Evolutionary conservation across 805 yeast genomes (phyloP), one percentile per base, ranked within the genome.

Genomic region (Teunomyces funiuensis): DNA sequence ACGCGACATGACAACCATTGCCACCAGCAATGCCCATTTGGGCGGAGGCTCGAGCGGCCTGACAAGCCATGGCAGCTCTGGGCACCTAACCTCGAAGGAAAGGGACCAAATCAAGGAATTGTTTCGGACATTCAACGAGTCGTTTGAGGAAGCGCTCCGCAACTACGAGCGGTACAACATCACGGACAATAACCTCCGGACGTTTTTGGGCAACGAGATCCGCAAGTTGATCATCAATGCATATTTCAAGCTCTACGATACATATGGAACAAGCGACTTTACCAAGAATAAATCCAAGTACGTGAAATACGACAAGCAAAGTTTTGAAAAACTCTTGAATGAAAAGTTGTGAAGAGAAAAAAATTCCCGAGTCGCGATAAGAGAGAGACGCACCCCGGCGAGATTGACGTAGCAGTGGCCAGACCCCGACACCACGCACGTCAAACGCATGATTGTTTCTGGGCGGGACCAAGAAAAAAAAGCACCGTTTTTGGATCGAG

Each of bases 91-190:
- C 33, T 79, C 80, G n/a, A 85, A 86, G 50, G 96, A 88, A 49
- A 79, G 80, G 47, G 96, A 88, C 40, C 78, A 73, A 37, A 79
- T 88, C 42, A 93, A 91, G 55, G 97, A 93, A 46, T 80, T 87
- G 55, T 88, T 88, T 65, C 79, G 77, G 49, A 82, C 76, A 44
- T 93, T 91, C 66, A 91, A 90, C 58, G 79, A 78, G 20, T 83
- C 83, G 33, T 86, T 93, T 57, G 98, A 93, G 40, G 86, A 79
- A 25, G 77, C 90, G 25, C 76, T 84, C 17, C 74, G 73, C 22
- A 80, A 76, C 42, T 86, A 85, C 56, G 82, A 80, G 52, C 72
- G 73, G 37, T 83, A 80, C 58, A 77, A 76, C 43, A 73, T 88
- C 34, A 77, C 82, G 6, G 95, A 88, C 56, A 73, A 79, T 4